phyloP scores from a whole-genome alignment of 1,139 yeast genomes.

The Pichia cactophila region DNA sequence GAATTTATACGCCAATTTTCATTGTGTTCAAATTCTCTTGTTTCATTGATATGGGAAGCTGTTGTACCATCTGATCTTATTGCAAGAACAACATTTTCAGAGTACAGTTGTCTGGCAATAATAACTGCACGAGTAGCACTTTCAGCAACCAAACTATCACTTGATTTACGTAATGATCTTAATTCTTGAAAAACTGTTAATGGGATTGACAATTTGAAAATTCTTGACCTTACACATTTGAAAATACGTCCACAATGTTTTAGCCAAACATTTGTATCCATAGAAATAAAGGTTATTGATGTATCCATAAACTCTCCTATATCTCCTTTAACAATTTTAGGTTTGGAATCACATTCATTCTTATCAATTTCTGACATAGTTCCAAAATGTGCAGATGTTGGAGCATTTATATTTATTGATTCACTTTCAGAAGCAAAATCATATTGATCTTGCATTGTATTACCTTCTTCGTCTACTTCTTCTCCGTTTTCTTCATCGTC shows the following conservation, averaged over 20 bases:
- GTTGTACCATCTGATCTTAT: slow-evolving; percentile 50
- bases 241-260: slow-evolving; percentile 72
- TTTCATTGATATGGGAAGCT: slow-evolving; percentile 48
- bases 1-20: slow-evolving; percentile 57
- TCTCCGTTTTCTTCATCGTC: slow-evolving; percentile 18
- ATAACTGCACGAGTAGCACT: slow-evolving; percentile 77
- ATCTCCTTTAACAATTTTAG: slow-evolving; percentile 21
- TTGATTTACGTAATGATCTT: slow-evolving; percentile 63
- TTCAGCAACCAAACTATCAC: slow-evolving; percentile 69
- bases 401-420: slow-evolving; percentile 11
- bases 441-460: slow-evolving; percentile 5
- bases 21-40: slow-evolving; percentile 55
- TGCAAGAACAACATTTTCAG: slow-evolving; percentile 39
- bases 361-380: slow-evolving; percentile 9
- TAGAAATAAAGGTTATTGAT: slow-evolving; percentile 49
- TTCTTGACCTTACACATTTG: slow-evolving; percentile 57
- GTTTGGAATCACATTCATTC: not conserved
- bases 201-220: slow-evolving; percentile 56
- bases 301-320: slow-evolving; percentile 41
- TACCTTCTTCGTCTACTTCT: slow-evolving; percentile 14
- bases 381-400: slow-evolving; percentile 1
- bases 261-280: slow-evolving; percentile 76
- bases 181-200: slow-evolving; percentile 73
- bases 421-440: slow-evolving; percentile 9
- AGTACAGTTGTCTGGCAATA: slow-evolving; percentile 58